Base-by-base conservation (phyloP, 352 stramenopile genomes). In the Globisporangium barbulae region DNA sequence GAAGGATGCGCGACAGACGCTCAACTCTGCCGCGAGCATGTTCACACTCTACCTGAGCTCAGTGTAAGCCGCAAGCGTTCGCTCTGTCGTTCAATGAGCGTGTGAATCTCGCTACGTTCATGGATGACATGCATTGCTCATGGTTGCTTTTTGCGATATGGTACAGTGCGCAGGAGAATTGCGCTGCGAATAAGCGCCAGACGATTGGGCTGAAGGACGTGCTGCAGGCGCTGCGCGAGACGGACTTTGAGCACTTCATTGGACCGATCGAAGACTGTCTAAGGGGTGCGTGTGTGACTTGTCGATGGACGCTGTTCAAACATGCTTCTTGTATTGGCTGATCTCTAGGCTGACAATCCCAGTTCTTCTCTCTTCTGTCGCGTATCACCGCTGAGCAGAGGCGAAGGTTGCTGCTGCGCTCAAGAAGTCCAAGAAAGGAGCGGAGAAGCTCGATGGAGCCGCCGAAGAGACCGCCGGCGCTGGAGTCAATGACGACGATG, bases 171-270 rank as follows among this genome's bases (percentile, higher is more conserved):
- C 81, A 91, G 33, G 84, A 90, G 41, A 76, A 75, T 41, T 84
- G 80, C 13, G 64, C 70, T n/a, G 68, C 76, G 50, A 89, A 86
- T 59, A 92, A 92, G 67, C 80, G 86, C 28, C 83, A 85, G 59
- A 93, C 84, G 6, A 85, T 94, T 58, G 85, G 79, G 17, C 69
- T 89, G 5, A 86, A 87, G 48, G 86, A 94, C 47, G 86, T 94
- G 55, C 64, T 93, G 33, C 73, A 79, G 30, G 81, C 86, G 41
- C 68, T 94, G 47, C 61, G 76, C 5, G 86, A 94, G 30, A 74
- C 78, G n/a, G 83, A 94, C 55, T 90, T 94, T 59, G 81, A 89
- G 55, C 79, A 89, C 54, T 92, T 94, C 54, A 71, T 90, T 25
- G 73, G 69, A 33, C 79, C 86, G 0, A 76, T 92, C 35, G 86